Percentiles rank a stretch among this genome's conserved stretches.
Conservation (phyloP, 495 filamentous ascomycete species). For the Hypomontagnella submonticulosa region DNA sequence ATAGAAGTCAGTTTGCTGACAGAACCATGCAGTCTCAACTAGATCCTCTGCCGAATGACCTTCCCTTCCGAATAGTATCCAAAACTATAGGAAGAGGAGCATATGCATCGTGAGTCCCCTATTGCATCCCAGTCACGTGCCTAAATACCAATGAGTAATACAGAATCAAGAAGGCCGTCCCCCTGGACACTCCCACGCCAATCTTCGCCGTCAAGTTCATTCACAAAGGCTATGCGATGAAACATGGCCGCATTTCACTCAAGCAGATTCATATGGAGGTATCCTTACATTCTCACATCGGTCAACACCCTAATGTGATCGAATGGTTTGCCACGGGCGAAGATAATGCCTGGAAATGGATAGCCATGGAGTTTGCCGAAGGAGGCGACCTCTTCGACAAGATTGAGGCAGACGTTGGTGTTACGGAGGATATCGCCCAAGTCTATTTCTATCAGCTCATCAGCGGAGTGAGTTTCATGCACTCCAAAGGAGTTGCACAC, state of each 20-base stretch:
- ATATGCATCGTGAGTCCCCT: conserved; percentile 85
- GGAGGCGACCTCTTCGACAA: conserved; percentile 99
- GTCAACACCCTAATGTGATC: conserved; percentile 92
- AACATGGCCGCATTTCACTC: conserved; percentile 85
- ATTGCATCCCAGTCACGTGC: conserved; percentile 17
- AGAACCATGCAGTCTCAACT: conserved; percentile 80
- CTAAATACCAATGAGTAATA: conserved; percentile 35
- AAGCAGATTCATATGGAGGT: conserved; percentile 92
- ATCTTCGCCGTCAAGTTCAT: conserved; percentile 99
- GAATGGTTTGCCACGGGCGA: conserved; percentile 89
- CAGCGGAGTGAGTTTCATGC: conserved; percentile 91
- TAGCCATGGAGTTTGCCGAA: conserved; percentile 96
- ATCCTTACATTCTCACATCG: conserved; percentile 85
- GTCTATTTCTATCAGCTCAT: conserved; percentile 95
- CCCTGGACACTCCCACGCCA: conserved; percentile 71
- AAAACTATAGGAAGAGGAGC: conserved; percentile 96
- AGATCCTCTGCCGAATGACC: conserved; percentile 82
- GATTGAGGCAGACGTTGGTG: conserved; percentile 95
- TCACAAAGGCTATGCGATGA: conserved; percentile 91
- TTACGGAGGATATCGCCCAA: conserved; percentile 91
- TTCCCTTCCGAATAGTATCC: conserved; percentile 94
- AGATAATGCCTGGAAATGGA: conserved; percentile 93
- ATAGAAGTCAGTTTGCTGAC: conserved; percentile 18
- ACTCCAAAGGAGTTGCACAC: conserved; percentile 89
- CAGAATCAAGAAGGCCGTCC: conserved; percentile 94